These are phyloP conservation scores for Agaricus subrufescens DNA, from an alignment of 768 basidiomycete genomes.

Conservation along the genomic window DNA sequence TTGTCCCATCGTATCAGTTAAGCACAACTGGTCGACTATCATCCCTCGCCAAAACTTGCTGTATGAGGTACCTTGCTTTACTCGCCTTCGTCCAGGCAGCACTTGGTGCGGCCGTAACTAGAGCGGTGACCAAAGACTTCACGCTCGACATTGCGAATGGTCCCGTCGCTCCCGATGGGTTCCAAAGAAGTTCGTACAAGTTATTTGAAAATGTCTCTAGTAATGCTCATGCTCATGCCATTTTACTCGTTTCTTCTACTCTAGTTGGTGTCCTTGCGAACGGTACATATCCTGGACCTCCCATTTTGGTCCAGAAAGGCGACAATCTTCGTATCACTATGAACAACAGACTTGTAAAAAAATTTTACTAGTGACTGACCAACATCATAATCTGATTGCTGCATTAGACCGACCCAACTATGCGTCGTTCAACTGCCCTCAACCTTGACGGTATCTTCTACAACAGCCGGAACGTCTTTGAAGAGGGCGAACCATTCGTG, in stretches of 20 bases:
- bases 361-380: slow-evolving; percentile 12
- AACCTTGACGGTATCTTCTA: slow-evolving; percentile 19
- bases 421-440: slow-evolving; percentile 26
- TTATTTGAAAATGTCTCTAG: slow-evolving; percentile 10
- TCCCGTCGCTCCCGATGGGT: slow-evolving; percentile 46
- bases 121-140: slow-evolving; percentile 13
- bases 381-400: slow-evolving; percentile 13
- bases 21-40: too few relatives aligned
- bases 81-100: too few relatives aligned
- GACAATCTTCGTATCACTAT: slow-evolving; percentile 39
- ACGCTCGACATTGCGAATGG: slow-evolving; percentile 36
- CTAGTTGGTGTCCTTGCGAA: not conserved
- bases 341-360: slow-evolving; percentile 34
- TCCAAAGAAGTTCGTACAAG: slow-evolving; percentile 19
- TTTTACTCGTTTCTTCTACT: too few relatives aligned
- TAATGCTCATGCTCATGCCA: not conserved
- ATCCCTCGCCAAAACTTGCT: too few relatives aligned
- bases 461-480: slow-evolving; percentile 15
- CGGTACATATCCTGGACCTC: slow-evolving; percentile 23
- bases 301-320: slow-evolving; percentile 22
- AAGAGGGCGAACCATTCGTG: slow-evolving; percentile 23
- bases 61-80: too few relatives aligned
- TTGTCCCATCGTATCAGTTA: too few relatives aligned
- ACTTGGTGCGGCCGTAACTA: not conserved
- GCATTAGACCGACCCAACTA: slow-evolving; percentile 28